A percentile compares a stretch with the other conserved stretches of the same genome.
Evolutionary conservation across 768 basidiomycete genomes (phyloP).

Genomic region (Coprinopsis cinerea): DNA sequence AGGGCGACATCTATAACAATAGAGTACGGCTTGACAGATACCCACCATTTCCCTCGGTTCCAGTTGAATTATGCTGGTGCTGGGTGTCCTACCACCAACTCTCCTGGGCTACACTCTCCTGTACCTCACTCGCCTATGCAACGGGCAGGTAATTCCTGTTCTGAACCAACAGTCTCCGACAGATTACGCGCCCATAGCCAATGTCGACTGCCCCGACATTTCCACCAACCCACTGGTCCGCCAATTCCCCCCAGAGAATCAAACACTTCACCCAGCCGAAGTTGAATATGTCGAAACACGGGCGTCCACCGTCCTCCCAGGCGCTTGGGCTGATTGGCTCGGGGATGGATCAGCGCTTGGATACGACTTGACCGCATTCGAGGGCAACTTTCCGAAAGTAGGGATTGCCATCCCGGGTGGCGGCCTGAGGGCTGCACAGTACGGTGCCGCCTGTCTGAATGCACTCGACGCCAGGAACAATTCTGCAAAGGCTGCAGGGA

Average conservation of each 20-base stretch:
- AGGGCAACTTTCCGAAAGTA: constrained; percentile 40
- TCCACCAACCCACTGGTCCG: constrained; percentile 44
- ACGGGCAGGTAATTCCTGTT: not conserved
- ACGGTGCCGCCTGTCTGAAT: constrained; percentile 52
- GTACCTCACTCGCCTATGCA: not conserved
- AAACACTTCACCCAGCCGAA: constrained; percentile 46
- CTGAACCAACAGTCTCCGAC: constrained; percentile 21
- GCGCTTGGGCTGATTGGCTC: constrained; percentile 56
- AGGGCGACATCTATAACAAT: not conserved
- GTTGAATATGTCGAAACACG: constrained; percentile 40
- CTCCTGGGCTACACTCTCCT: not conserved
- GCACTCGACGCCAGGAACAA: constrained; percentile 59
- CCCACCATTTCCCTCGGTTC: too few relatives aligned
- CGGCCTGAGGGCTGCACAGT: constrained; percentile 63
- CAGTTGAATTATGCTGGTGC: not conserved
- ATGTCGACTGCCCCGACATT: constrained; percentile 47
- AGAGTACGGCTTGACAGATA: too few relatives aligned
- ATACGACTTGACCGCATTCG: constrained; percentile 42
- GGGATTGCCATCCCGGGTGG: constrained; percentile 69
- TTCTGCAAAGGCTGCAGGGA: constrained; percentile 50
- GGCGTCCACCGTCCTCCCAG: constrained; percentile 31
- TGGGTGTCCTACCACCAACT: not conserved
- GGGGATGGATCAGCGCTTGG: constrained; percentile 47
- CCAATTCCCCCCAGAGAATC: constrained; percentile 42
- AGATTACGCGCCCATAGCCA: constrained; percentile 48